Conservation (phyloP, 2,329 filamentous ascomycete genomes). For the Mycocentrospora acerina region DNA sequence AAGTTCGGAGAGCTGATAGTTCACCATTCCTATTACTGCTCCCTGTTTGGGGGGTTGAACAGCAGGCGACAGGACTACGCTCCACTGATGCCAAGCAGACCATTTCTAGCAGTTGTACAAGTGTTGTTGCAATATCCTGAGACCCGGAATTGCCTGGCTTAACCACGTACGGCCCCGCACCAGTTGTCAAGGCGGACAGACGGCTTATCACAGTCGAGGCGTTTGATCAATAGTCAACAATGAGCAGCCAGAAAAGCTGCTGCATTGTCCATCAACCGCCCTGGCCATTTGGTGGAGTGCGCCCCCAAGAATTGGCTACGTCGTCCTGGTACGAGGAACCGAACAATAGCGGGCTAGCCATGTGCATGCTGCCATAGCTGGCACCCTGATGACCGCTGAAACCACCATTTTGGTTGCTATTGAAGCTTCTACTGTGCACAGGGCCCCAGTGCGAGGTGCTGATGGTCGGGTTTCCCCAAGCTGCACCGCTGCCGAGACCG, state of each 20-base stretch:
- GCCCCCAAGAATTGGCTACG: slow-evolving; percentile 35
- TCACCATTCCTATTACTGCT: too few species aligned
- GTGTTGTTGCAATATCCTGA: too few species aligned
- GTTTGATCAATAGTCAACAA: slow-evolving; percentile 6
- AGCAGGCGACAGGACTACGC: too few species aligned
- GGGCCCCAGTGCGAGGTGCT: slow-evolving; percentile 29
- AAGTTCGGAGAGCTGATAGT: too few species aligned
- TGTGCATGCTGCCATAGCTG: slow-evolving; percentile 23
- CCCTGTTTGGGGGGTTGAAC: too few species aligned
- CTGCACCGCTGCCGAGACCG: slow-evolving; percentile 34
- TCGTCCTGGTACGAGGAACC: slow-evolving; percentile 39
- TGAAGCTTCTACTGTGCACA: slow-evolving; percentile 22
- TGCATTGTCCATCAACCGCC: slow-evolving; percentile 34
- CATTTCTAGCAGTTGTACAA: too few species aligned
- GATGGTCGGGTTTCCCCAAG: slow-evolving; percentile 32
- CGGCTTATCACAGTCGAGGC: too few species aligned
- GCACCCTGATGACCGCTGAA: slow-evolving; percentile 9
- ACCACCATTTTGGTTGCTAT: slow-evolving; percentile 17
- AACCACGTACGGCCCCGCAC: too few species aligned
- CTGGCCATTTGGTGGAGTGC: slow-evolving; percentile 41
- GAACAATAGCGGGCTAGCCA: slow-evolving; percentile 47
- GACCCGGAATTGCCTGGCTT: too few species aligned
- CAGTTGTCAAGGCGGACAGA: too few species aligned
- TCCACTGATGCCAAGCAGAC: too few species aligned
- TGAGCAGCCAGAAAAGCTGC: slow-evolving; percentile 17